These are phyloP conservation scores for Ophiostoma fasciatum DNA, from an alignment of 2,329 filamentous ascomycete species.

Conservation along the genomic window DNA sequence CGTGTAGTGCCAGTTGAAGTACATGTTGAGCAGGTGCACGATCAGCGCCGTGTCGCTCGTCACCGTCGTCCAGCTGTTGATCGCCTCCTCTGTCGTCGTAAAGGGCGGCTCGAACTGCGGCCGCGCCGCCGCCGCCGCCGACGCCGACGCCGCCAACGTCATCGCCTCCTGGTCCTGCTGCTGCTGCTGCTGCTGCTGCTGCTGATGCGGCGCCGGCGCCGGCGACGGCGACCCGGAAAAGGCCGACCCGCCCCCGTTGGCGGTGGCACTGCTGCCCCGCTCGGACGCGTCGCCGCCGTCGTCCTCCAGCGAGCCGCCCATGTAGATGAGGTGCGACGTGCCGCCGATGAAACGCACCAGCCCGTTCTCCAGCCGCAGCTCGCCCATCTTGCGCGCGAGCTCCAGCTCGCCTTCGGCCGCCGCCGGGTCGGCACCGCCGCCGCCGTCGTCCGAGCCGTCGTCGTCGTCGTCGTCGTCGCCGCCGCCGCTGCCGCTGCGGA, in stretches of 20 bases:
- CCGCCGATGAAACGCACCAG: slow-evolving; percentile 84
- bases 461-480: slow-evolving; percentile 21
- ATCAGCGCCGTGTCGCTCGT: slow-evolving; percentile 67
- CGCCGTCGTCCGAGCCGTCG: slow-evolving; percentile 19
- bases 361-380: slow-evolving; percentile 74
- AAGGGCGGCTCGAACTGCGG: slow-evolving; percentile 27
- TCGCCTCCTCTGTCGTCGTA: slow-evolving; percentile 44
- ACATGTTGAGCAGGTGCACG: slow-evolving; percentile 85
- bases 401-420: slow-evolving; percentile 53
- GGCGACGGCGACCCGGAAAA: too few species aligned
- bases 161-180: too few species aligned
- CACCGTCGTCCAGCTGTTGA: slow-evolving; percentile 77
- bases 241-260: too few species aligned
- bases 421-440: slow-evolving; percentile 21
- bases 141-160: too few species aligned
- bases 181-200: too few species aligned
- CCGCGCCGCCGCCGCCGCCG: slow-evolving; percentile 19
- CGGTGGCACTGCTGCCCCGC: background rate
- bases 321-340: slow-evolving; percentile 82
- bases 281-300: background rate
- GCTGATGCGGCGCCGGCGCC: too few species aligned
- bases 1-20: slow-evolving; percentile 95
- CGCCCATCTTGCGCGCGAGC: slow-evolving; percentile 83
- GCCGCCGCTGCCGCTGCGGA: slow-evolving; percentile 23
- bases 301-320: slow-evolving; percentile 35